Evolutionary conservation across 2,329 filamentous ascomycete genomes (phyloP).

Genomic region (Aspergillus niger): DNA sequence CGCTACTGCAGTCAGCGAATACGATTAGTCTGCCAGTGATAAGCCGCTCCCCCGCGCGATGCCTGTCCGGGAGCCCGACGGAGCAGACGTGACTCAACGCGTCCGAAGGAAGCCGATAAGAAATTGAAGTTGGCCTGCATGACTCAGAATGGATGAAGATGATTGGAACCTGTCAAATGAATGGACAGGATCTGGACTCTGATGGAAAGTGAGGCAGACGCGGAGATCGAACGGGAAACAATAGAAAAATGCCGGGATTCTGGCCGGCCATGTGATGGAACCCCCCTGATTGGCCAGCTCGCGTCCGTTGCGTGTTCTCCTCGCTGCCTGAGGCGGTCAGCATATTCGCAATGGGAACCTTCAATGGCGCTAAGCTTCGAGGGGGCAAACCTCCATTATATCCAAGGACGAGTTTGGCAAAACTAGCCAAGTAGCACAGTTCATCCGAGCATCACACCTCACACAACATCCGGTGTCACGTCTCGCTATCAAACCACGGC

Average conservation of each 20-base stretch:
- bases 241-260: too few relatives aligned
- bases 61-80: background rate
- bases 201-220: too few relatives aligned
- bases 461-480: too few relatives aligned
- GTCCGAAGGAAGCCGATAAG: background rate
- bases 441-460: too few relatives aligned
- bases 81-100: background rate
- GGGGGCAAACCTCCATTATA: too few relatives aligned
- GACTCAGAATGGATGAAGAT: background rate
- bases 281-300: background rate
- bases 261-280: background rate
- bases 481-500: too few relatives aligned
- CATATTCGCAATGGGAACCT: too few relatives aligned
- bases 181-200: too few relatives aligned
- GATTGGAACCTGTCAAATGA: too few relatives aligned
- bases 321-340: background rate
- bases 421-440: too few relatives aligned
- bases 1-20: background rate
- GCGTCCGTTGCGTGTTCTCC: background rate
- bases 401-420: too few relatives aligned
- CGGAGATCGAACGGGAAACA: too few relatives aligned
- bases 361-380: background rate
- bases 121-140: background rate
- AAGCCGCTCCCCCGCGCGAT: background rate
- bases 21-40: background rate